phyloP scores from a whole-genome alignment of 495 filamentous ascomycete species.

The Penicillium daleae region DNA sequence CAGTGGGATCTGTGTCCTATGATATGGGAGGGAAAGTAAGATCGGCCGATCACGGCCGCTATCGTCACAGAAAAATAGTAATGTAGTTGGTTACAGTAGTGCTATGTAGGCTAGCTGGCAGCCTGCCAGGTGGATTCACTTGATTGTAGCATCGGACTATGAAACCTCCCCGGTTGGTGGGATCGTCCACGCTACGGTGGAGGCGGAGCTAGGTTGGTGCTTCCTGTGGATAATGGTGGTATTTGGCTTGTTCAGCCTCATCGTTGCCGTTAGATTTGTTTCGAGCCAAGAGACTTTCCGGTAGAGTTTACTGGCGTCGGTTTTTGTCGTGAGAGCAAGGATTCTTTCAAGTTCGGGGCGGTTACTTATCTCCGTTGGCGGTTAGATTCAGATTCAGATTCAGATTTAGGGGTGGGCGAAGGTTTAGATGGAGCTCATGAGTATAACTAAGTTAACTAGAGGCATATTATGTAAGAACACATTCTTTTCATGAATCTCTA shows the following conservation, averaged over 20 bases:
- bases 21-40: slow-evolving; percentile 1
- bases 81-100: background rate
- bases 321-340: no score
- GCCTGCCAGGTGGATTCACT: background rate
- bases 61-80: background rate
- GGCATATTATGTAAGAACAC: background rate
- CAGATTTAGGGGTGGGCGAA: background rate
- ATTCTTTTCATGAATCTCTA: background rate
- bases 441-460: no score
- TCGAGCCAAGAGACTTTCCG: background rate
- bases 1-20: slow-evolving; percentile 1
- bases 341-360: background rate
- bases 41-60: slow-evolving; percentile 21
- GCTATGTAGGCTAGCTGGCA: no score
- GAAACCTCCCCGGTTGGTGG: slow-evolving; percentile 10
- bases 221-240: background rate
- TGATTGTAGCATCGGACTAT: slow-evolving; percentile 5
- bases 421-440: background rate
- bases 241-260: slow-evolving; percentile 1
- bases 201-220: background rate
- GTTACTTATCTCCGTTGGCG: background rate
- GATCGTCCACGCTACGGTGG: slow-evolving; percentile 1
- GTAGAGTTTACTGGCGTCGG: background rate
- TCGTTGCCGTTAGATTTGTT: background rate
- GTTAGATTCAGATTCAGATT: background rate